Conservation (phyloP, 2,329 filamentous ascomycete species). For the Botrytis paeoniae region DNA sequence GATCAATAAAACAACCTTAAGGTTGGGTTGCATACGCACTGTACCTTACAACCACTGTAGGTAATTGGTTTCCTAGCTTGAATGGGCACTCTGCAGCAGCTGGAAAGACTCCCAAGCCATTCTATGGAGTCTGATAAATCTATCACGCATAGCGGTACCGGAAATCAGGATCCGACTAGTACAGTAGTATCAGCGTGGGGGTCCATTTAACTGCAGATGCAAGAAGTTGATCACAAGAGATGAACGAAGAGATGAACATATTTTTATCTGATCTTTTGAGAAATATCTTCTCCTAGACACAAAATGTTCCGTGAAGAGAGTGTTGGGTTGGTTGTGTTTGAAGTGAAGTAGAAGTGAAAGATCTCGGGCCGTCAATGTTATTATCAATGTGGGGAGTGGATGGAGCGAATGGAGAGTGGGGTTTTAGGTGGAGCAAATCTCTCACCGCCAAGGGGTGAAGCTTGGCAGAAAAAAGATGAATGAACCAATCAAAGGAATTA, state of each 20-base stretch:
- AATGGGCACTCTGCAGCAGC: not conserved
- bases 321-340: not conserved
- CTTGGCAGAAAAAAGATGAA: not conserved
- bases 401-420: not conserved
- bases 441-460: slow-evolving; percentile 3
- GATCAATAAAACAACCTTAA: not conserved
- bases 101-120: not conserved
- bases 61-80: not conserved
- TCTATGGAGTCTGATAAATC: not conserved
- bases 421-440: not conserved
- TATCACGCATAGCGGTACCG: not conserved
- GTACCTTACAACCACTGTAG: not conserved
- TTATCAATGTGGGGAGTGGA: not conserved
- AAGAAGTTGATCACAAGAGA: not conserved
- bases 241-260: not conserved
- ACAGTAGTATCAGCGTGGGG: not conserved
- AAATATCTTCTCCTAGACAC: not conserved
- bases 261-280: not conserved
- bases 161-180: not conserved
- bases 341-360: not conserved
- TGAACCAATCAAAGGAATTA: not conserved
- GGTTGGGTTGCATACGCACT: not conserved
- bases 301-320: not conserved
- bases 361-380: not conserved
- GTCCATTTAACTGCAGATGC: not conserved